Percentiles rank a stretch among this genome's conserved stretches.
phyloP scores from a whole-genome alignment of 78 protist genomes.

The Dictyostelium brefeldianum region DNA sequence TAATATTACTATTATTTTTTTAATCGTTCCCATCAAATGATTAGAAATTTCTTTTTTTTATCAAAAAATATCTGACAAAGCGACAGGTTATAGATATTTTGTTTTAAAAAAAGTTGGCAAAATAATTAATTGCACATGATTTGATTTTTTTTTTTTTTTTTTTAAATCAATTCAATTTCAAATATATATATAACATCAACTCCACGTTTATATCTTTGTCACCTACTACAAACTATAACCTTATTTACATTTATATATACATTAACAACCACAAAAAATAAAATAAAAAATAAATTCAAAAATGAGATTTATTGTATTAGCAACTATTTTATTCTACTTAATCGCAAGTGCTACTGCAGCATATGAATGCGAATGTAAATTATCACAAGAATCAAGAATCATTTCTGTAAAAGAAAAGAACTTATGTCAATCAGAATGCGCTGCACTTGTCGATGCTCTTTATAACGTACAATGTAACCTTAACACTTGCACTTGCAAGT shows the following conservation, averaged over 20 bases:
- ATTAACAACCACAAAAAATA: too few relatives aligned
- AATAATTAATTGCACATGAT: too few relatives aligned
- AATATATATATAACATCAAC: too few relatives aligned
- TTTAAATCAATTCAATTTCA: not conserved
- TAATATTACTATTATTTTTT: too few relatives aligned
- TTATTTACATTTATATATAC: too few relatives aligned
- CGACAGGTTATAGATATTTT: too few relatives aligned
- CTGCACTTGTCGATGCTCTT: not conserved
- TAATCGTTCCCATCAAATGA: too few relatives aligned
- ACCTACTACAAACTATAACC: too few relatives aligned
- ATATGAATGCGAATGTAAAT: not conserved
- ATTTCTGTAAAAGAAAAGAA: not conserved
- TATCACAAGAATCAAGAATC: not conserved
- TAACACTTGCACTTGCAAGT: not conserved
- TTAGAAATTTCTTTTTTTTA: too few relatives aligned
- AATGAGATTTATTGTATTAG: not conserved
- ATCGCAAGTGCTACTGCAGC: not conserved
- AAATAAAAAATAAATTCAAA: not conserved
- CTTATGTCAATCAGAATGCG: not conserved
- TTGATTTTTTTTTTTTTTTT: not conserved
- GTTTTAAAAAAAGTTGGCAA: too few relatives aligned
- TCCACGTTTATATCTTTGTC: too few relatives aligned
- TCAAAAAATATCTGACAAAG: too few relatives aligned
- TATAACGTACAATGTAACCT: not conserved
- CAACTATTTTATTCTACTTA: not conserved